Base-by-base conservation (phyloP, 2,329 filamentous ascomycete genomes). In the Fusarium sterilihyphosum region DNA sequence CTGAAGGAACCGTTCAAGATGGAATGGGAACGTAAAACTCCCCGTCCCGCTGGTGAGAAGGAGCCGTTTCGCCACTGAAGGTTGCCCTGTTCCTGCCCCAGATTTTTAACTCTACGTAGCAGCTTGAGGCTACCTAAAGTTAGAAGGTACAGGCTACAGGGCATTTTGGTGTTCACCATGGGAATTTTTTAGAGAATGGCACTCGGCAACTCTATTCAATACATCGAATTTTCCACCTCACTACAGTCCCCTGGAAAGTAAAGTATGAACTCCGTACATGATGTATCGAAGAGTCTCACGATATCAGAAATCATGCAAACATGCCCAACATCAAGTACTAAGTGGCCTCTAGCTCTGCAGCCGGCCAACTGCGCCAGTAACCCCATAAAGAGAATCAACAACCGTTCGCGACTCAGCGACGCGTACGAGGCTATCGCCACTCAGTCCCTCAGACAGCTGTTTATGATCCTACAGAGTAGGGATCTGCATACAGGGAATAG, bases 401-500 rank as follows among this genome's bases (percentile, higher is more conserved):
- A 38, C 73, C 61, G 69, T 58, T 35, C 54, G 44, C 61, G 35
- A 64, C 58, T 75, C 54, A 65, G 69, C 41, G 54, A 70, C 69
- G 56, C 69, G 62, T 62, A 68, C 50, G 67, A 68, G 67, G 67
- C 73, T 68, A 71, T 78, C 57, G 76, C 76, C 76, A 73, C 75
- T 59, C 56, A 60, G 56, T 74, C 61, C 65, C 61, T 65, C 62
- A 71, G 68, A 61, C 61, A 56, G 40, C 58, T 50, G 58, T 65
- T 59, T 54, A 41, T 59, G 65, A 65, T 63, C 60, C 35, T 62
- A 59, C 58, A 73, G 41, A 70, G 71, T 67, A 77, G 73, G 69
- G 75, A 71, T 77, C 65, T 64, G 43, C 61, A 41, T 65, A 71
- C 71, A 76, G 74, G 77, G 71, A 67, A 72, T 54, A 77, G 67